Evolutionary conservation across 2,329 filamentous ascomycete species (phyloP), one percentile per base, ranked within the genome.

Genomic region (Drechslera avenae): DNA sequence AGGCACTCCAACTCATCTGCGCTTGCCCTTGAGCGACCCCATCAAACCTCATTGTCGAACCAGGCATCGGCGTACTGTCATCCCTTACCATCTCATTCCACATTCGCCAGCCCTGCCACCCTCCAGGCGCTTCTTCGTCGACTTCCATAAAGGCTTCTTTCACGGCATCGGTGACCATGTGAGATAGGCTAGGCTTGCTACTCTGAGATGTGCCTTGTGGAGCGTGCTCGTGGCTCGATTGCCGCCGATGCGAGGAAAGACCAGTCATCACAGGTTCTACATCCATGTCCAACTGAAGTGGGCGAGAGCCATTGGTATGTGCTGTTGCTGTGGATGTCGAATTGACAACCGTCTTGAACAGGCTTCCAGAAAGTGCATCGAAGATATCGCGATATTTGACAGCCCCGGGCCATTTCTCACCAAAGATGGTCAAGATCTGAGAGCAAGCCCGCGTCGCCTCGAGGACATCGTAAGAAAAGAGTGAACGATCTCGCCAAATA

Each of bases 91-190:
- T 66, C 12, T 66, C 62, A 17, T 66, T 68, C 55, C 61, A 66
- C 30, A 67, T 57, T 8, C 63, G 47, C 64, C 62, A 68, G 6
- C 64, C 62, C 34, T 65, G 64, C 62, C 60, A 64, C 2, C 64
- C 61, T n/a, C 62, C 62, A 0, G 63, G 63, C 1, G 60, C 57
- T 40, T 66, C 63, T 37, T 66, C 63, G 13, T 66, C 63, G 1
- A 63, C 62, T 40, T 66, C 64, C 62, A 66, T 67, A 26, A 67
- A 67, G 1, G 62, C 64, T 2, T 67, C 62, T 39, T 64, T 67
- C 10, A 67, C 63, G 9, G 64, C 64, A 17, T 62, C 60, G 4
- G 63, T 54, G 4, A 67, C 52, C 31, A 60, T 41, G 9, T 54
- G 50, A 16, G 57, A 56, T 34, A 58, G 50, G 1, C 35, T 49